Conservation (phyloP, 768 basidiomycete genomes). For the Termitomyces sp. region DNA sequence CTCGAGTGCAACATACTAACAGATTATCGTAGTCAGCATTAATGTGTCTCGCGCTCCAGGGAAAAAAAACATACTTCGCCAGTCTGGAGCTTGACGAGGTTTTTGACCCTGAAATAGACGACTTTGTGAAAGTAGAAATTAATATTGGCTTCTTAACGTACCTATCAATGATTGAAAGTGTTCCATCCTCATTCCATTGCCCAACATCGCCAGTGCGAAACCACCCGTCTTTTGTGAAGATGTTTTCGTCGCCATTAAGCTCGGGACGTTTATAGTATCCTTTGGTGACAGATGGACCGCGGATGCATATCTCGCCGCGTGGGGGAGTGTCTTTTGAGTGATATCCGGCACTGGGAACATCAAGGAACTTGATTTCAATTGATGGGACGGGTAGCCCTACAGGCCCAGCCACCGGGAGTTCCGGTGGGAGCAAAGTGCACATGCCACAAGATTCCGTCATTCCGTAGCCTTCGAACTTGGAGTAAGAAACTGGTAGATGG, state of each 20-base stretch:
- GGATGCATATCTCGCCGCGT: conserved; percentile 85
- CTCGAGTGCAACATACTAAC: conserved; percentile 85
- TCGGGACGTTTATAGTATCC: conserved; percentile 93
- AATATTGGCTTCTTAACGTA: conserved; percentile 28
- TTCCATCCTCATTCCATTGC: conserved; percentile 91
- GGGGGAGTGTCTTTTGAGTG: conserved; percentile 60
- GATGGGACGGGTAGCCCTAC: conserved; percentile 87
- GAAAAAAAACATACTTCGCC: conserved; percentile 12
- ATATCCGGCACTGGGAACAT: conserved; percentile 84
- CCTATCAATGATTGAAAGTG: conserved; percentile 84
- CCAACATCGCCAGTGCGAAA: conserved; percentile 92
- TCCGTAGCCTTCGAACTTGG: conserved; percentile 67
- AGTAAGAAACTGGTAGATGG: neutral
- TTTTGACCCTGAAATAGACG: conserved; percentile 2
- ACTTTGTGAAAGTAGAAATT: neutral
- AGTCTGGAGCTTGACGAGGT: conserved; percentile 17
- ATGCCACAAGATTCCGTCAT: conserved; percentile 94
- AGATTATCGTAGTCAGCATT: neutral
- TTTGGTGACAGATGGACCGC: conserved; percentile 80
- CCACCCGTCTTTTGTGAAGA: conserved; percentile 92
- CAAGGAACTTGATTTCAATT: conserved; percentile 81
- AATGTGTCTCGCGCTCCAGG: neutral
- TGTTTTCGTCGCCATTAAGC: conserved; percentile 72
- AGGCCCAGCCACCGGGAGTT: conserved; percentile 61
- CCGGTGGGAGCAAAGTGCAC: conserved; percentile 83